A percentile compares a stretch with the other conserved stretches of the same genome.
phyloP scores from a whole-genome alignment of 1,284 basidiomycete genomes.

The Kwoniella shivajii region DNA sequence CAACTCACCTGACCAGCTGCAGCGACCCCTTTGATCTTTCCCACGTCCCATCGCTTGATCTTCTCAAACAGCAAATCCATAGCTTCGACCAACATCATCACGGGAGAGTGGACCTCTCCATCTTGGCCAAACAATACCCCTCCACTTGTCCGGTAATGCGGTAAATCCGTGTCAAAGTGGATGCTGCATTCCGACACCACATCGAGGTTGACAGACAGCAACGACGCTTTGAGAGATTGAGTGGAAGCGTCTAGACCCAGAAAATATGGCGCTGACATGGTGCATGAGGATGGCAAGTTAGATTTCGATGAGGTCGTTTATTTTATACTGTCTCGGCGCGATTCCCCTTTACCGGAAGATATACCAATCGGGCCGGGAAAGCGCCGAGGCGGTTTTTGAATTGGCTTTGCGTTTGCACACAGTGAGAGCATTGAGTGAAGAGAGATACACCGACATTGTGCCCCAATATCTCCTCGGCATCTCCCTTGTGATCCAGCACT shows the following conservation, averaged over 20 bases:
- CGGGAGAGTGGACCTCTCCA: conserved; percentile 74
- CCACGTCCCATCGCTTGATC: conserved; percentile 60
- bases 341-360: too few species aligned
- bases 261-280: conserved; percentile 55
- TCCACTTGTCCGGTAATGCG: conserved; percentile 69
- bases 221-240: conserved; percentile 73
- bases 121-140: conserved; percentile 70
- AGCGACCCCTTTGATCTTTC: conserved; percentile 36
- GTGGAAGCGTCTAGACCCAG: conserved; percentile 86
- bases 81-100: conserved; percentile 80
- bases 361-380: too few species aligned
- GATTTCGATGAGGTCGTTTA: too few species aligned
- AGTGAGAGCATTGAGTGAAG: too few species aligned
- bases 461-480: too few species aligned
- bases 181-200: conserved; percentile 73
- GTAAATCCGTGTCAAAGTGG: conserved; percentile 78
- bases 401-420: too few species aligned
- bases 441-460: too few species aligned
- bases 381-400: too few species aligned
- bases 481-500: too few species aligned
- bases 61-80: conserved; percentile 74
- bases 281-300: too few species aligned
- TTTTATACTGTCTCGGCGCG: too few species aligned
- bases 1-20: conserved; percentile 47
- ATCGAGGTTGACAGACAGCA: conserved; percentile 64